Percentiles rank a stretch among this genome's conserved stretches.
phyloP scores from a whole-genome alignment of 768 basidiomycete genomes.

The Russula vinacea region DNA sequence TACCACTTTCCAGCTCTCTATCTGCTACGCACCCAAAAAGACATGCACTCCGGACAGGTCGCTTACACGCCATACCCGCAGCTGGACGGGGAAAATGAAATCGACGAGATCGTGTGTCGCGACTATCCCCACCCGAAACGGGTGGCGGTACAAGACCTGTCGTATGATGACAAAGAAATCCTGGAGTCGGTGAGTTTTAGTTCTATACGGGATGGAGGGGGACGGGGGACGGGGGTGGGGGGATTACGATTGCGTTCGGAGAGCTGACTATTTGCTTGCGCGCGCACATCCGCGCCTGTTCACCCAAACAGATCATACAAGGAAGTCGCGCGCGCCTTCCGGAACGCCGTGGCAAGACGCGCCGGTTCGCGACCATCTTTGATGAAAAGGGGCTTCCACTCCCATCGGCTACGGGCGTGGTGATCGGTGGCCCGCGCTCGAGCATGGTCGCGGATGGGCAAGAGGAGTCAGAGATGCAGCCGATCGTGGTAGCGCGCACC shows the following conservation, averaged over 20 bases:
- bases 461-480: conserved; percentile 10
- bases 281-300: background rate
- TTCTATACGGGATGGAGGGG: background rate
- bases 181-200: conserved; percentile 20
- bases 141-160: conserved; percentile 21
- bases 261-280: conserved; percentile 1
- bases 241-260: background rate
- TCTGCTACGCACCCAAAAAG: background rate
- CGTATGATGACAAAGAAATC: conserved; percentile 6
- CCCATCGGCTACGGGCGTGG: conserved; percentile 24
- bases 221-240: too few relatives aligned
- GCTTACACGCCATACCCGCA: conserved; percentile 7
- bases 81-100: conserved; percentile 14
- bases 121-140: conserved; percentile 19
- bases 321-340: conserved; percentile 12
- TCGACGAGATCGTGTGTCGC: conserved; percentile 1
- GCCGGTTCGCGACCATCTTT: conserved; percentile 27
- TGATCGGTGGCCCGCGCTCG: conserved; percentile 21
- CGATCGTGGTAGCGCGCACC: conserved; percentile 16
- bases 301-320: conserved; percentile 15
- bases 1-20: background rate
- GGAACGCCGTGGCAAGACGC: conserved; percentile 27
- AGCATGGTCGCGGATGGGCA: conserved; percentile 18
- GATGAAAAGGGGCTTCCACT: conserved; percentile 26
- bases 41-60: conserved; percentile 15